phyloP scores from a whole-genome alignment of 495 filamentous ascomycete species.

The Pyronema omphalodes region DNA sequence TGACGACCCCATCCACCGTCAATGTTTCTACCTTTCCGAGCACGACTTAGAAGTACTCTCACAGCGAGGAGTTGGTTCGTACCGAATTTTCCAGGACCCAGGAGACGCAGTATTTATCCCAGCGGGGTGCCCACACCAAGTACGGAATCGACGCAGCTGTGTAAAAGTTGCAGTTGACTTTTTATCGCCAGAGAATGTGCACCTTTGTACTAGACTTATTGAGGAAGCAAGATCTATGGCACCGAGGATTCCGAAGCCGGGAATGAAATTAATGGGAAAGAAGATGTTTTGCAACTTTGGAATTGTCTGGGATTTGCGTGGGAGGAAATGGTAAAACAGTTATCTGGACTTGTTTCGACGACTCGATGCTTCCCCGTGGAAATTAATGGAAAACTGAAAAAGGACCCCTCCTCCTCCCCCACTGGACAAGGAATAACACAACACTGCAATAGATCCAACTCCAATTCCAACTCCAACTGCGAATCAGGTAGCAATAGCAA shows the following conservation, averaged over 20 bases:
- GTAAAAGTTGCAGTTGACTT: conserved; percentile 26
- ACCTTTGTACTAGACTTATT: conserved; percentile 9
- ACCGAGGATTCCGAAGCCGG: neutral
- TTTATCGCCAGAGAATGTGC: conserved; percentile 20
- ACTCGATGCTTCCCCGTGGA: no score
- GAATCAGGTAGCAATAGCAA: no score
- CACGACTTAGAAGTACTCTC: conserved; percentile 13
- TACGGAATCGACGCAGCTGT: conserved; percentile 20
- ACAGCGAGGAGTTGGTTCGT: conserved; percentile 8
- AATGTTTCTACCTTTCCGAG: conserved; percentile 23
- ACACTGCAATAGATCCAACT: no score
- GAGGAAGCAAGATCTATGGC: conserved; percentile 14
- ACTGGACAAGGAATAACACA: no score
- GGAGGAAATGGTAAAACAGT: neutral
- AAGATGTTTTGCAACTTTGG: conserved; percentile 23
- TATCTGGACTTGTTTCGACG: no score
- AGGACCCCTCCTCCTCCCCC: no score
- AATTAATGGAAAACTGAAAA: no score
- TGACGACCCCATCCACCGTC: conserved; percentile 25
- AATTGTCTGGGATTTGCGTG: conserved; percentile 19
- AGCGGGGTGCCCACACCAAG: conserved; percentile 24
- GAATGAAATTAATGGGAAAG: conserved; percentile 1
- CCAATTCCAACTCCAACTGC: no score
- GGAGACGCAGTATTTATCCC: conserved; percentile 25
- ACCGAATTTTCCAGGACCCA: conserved; percentile 21